Base-by-base conservation (phyloP, 148 eudicot species). In the Drosera capensis region DNA sequence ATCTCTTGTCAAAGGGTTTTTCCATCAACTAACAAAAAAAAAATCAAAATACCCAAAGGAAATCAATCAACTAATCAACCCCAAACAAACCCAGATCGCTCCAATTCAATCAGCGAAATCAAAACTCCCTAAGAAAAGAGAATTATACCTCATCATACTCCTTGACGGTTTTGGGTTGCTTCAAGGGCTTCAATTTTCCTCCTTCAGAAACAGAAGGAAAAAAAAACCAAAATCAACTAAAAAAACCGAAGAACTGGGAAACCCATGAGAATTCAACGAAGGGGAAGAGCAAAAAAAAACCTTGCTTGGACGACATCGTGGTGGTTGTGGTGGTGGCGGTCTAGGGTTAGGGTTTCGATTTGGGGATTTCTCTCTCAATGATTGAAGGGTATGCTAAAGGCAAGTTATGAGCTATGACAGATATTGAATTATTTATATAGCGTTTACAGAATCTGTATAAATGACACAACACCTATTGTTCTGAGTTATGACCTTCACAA, bases 251-350 rank as follows among this genome's bases (percentile, higher is more conserved):
- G 38, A 13, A 34, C 0, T 34, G n/a, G 6, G 14, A 34, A 34
- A 5, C 11, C 14, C 16, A 20, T 3, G 3, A 24, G 25, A 20
- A 23, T n/a, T n/a, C n/a, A 25, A n/a, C 5, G 14, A 9, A 14
- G 0, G 17, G 14, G 19, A 19, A 11, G 41, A 18, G 12, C 3
- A 22, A 8, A 44, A 46, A 54, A 14, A 11, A 34, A 34, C 38
- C 38, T 34, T 34, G 38, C 38, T 34, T 34, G 38, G 38, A 34
- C 11, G 38, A 34, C 38, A 34, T 34, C n/a, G 38, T 15, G n/a
- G n/a, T n/a, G n/a, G n/a, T n/a, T n/a, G 38, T 34, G 38, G 38
- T 5, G 14, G 31, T 28, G 31, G 3, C 38, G 38, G n/a, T 34
- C 38, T 34, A 34, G 38, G 38, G 38, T 15, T 34, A 34, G 38